These are phyloP conservation scores for Pythium folliculosum DNA, from an alignment of 352 stramenopile genomes.

Conservation along the genomic window DNA sequence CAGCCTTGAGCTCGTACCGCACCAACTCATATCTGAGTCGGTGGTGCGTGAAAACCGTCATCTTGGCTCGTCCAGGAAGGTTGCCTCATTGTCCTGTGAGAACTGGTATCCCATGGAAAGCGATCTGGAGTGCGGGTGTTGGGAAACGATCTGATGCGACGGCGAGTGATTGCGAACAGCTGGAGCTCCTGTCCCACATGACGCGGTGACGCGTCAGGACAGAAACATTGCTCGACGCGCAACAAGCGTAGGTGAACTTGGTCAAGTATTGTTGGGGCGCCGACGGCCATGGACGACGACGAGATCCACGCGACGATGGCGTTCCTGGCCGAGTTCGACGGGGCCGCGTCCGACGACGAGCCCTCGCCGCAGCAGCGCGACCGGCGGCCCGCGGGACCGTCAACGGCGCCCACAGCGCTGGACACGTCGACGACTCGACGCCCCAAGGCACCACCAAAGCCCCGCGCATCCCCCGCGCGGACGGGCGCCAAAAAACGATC, in stretches of 20 bases:
- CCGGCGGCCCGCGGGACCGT: background rate
- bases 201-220: background rate
- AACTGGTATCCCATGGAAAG: background rate
- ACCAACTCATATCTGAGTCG: too few relatives aligned
- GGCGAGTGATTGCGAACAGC: background rate
- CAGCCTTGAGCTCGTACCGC: too few relatives aligned
- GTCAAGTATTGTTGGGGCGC: too few relatives aligned
- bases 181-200: background rate
- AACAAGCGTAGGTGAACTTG: too few relatives aligned
- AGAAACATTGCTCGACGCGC: too few relatives aligned
- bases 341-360: slow-evolving; percentile 31
- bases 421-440: background rate
- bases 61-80: too few relatives aligned
- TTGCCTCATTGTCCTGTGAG: too few relatives aligned
- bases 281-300: slow-evolving; percentile 21
- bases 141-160: too few relatives aligned
- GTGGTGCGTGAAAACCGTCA: too few relatives aligned
- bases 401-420: background rate
- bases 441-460: background rate
- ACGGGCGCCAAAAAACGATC: background rate
- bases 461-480: background rate
- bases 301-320: slow-evolving; percentile 43
- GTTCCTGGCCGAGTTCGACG: slow-evolving; percentile 44
- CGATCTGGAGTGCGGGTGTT: too few relatives aligned
- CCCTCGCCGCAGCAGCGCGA: background rate